Conservation (phyloP, 2,329 filamentous ascomycete species). For the Cryphonectria radicalis region DNA sequence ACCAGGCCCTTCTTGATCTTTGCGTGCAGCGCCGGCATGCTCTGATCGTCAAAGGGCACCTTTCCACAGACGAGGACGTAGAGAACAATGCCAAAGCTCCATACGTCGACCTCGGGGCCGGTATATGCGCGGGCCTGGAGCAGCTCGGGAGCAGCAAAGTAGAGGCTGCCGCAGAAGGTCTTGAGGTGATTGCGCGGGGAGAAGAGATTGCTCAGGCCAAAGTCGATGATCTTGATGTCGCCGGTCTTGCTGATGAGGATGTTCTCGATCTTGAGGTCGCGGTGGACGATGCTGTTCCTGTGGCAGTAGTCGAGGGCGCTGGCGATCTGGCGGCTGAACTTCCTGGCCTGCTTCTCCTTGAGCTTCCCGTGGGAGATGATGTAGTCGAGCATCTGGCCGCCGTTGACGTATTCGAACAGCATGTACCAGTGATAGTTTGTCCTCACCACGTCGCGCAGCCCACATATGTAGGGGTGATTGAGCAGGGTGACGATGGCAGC, state of each 20-base stretch:
- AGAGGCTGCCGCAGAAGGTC: conserved; percentile 96
- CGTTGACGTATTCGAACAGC: conserved; percentile 99
- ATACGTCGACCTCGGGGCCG: conserved; percentile 94
- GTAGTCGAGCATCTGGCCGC: conserved; percentile 98
- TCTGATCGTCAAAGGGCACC: conserved; percentile 98
- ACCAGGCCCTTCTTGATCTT: conserved; percentile 98
- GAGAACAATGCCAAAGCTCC: conserved; percentile 98
- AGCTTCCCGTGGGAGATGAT: conserved; percentile 97
- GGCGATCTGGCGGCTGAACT: conserved; percentile 96
- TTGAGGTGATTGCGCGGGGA: conserved; percentile 83
- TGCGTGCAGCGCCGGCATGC: conserved; percentile 96
- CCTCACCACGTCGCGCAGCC: conserved; percentile 90
- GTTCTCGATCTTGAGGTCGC: conserved; percentile 98
- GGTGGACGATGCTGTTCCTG: conserved; percentile 95
- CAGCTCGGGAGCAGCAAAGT: conserved; percentile 95
- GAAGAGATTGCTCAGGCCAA: conserved; percentile 95
- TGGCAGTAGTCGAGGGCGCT: conserved; percentile 97
- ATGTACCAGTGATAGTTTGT: conserved; percentile 99
- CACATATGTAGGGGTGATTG: conserved; percentile 94
- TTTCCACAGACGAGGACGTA: conserved; percentile 98
- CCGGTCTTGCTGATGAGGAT: conserved; percentile 99
- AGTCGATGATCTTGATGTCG: conserved; percentile 99
- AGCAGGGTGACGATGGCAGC: conserved; percentile 94
- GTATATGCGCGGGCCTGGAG: conserved; percentile 93
- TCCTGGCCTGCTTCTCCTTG: conserved; percentile 97